A percentile compares a stretch with the other conserved stretches of the same genome.
phyloP scores from a whole-genome alignment of 805 yeast species.

The Starmerella bombicola region DNA sequence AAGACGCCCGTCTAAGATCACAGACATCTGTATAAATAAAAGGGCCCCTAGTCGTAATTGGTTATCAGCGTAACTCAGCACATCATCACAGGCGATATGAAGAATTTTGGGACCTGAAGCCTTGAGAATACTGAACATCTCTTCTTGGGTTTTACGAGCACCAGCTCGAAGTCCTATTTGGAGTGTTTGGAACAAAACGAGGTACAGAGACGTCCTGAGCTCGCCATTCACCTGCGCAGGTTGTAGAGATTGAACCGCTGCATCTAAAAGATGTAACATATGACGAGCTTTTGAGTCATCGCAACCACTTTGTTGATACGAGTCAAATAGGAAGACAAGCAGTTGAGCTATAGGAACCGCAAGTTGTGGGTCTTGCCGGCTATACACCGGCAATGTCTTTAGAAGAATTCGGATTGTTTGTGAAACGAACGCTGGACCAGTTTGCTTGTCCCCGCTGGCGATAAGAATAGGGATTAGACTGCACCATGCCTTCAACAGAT shows the following conservation, averaged over 20 bases:
- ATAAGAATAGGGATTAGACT: constrained; percentile 63
- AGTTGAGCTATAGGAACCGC: constrained; percentile 69
- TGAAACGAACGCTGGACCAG: constrained; percentile 55
- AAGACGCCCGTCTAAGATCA: constrained; percentile 41
- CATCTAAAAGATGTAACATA: constrained; percentile 57
- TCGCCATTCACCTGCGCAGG: constrained; percentile 55
- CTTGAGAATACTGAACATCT: constrained; percentile 42
- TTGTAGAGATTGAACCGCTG: constrained; percentile 60
- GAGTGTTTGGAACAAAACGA: constrained; percentile 54
- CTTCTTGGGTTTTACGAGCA: constrained; percentile 28
- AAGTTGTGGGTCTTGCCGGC: constrained; percentile 50
- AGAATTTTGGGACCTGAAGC: constrained; percentile 50
- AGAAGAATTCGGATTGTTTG: constrained; percentile 64
- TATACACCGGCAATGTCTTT: constrained; percentile 65
- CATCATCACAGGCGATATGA: constrained; percentile 60
- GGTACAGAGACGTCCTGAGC: constrained; percentile 68
- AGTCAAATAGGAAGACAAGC: constrained; percentile 55
- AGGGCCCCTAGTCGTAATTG: constrained; percentile 62
- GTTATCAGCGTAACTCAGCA: constrained; percentile 60
- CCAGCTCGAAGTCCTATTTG: constrained; percentile 33
- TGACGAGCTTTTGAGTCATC: constrained; percentile 26
- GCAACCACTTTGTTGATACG: constrained; percentile 34
- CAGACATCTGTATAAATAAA: constrained; percentile 55
- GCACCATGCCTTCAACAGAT: constrained; percentile 71
- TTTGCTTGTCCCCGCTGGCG: constrained; percentile 22